Evolutionary conservation across 305 asterid species (phyloP), one percentile per base, ranked within the genome.

Genomic region (Rubia balearica): DNA sequence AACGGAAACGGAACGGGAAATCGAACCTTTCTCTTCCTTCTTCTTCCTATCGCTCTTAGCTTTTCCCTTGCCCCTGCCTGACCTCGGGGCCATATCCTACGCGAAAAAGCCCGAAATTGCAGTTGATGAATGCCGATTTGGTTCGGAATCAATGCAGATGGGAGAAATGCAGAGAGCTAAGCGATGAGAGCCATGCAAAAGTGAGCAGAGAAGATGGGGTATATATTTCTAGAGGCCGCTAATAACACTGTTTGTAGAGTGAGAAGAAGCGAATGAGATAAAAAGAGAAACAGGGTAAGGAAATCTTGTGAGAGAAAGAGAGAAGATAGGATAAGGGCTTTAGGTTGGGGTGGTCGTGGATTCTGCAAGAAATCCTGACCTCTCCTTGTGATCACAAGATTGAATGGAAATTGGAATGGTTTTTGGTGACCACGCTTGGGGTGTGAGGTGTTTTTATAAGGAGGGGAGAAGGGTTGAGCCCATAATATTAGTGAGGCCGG

Each of bases 51-150:
- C 59, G 79, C 83, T 87, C 79, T 74, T 84, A 49, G 92, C 95
- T 64, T 84, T 92, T 27, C 93, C 85, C 79, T 82, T 88, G 38
- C 82, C 59, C 59, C 24, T 88, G 22, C 96, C 85, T n/a, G 98
- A 86, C 88, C 87, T 92, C 46, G 98, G 98, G 74, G 98, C 97
- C 98, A 92, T 92, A 73, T 57, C 73, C 42, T 27, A 38, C 10
- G 24, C 19, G 24, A 46, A 16, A 14, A 41, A 59, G 3, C 16
- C 14, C 40, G 30, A 59, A 46, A 70, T 57, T 38, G 33, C 71
- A 33, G 49, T 17, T 21, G 36, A 42, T 19, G 71, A 48, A 55
- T 14, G 53, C n/a, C 22, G 38, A 33, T 33, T 33, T 1, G 38
- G 38, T 33, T 33, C 38, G 38, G 38, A 33, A 2, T 33, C 38